Evolutionary conservation across 2,329 filamentous ascomycete species (phyloP).

Genomic region (Pyrenophora teres): DNA sequence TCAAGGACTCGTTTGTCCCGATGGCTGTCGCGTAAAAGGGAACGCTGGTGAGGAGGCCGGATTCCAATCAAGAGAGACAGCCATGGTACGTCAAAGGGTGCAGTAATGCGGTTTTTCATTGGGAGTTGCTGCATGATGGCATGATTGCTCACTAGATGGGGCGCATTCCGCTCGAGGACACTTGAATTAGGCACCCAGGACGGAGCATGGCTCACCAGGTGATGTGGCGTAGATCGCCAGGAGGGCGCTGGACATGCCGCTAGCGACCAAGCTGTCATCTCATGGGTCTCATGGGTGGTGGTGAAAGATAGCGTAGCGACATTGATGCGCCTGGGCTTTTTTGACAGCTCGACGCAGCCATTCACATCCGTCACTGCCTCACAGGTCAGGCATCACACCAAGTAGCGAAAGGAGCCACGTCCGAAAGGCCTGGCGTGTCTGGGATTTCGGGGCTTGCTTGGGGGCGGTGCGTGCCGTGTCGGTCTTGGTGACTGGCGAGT

Average conservation of each 20-base stretch:
- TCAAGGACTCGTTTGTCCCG: conserved; percentile 24
- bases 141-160: conserved; percentile 27
- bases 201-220: conserved; percentile 25
- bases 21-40: conserved; percentile 21
- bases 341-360: conserved; percentile 15
- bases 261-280: not conserved
- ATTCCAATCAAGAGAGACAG: conserved; percentile 24
- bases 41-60: conserved; percentile 28
- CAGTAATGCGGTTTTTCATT: conserved; percentile 24
- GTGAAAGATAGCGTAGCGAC: conserved; percentile 15
- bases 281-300: not conserved
- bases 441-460: conserved; percentile 20
- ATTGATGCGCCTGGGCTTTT: conserved; percentile 25
- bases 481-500: conserved; percentile 22
- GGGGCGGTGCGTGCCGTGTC: conserved; percentile 38
- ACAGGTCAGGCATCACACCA: conserved; percentile 6
- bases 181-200: conserved; percentile 26
- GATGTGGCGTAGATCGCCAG: conserved; percentile 9
- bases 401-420: conserved; percentile 12
- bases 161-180: conserved; percentile 26
- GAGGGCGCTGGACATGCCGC: conserved; percentile 7
- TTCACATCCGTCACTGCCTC: conserved; percentile 11
- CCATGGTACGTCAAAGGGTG: conserved; percentile 18
- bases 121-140: conserved; percentile 19
- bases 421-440: conserved; percentile 8